These are phyloP conservation scores for Diplodia corticola DNA, from an alignment of 2,329 filamentous ascomycete species.

Conservation along the genomic window DNA sequence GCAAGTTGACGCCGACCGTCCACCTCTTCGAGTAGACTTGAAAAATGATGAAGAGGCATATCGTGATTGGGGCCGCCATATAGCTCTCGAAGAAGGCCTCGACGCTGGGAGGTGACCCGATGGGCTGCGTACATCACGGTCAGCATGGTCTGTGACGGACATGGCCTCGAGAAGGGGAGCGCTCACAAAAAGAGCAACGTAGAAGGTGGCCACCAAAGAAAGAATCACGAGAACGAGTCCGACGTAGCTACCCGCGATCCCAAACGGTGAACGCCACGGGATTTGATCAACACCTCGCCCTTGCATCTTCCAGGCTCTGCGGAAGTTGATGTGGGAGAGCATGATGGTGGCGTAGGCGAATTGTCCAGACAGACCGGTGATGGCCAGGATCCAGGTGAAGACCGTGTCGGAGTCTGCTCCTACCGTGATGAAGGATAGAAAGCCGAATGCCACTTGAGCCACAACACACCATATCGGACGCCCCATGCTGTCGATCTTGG, in stretches of 20 bases:
- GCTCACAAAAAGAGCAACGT: not conserved
- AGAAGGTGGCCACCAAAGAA: not conserved
- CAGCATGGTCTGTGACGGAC: too few species aligned
- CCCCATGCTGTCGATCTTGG: constrained; percentile 59
- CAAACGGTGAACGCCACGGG: constrained; percentile 75
- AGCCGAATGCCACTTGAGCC: constrained; percentile 53
- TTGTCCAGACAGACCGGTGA: constrained; percentile 69
- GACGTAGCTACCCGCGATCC: constrained; percentile 73
- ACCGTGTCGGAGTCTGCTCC: constrained; percentile 46
- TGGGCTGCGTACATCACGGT: too few species aligned
- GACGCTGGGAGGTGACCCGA: too few species aligned
- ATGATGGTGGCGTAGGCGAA: constrained; percentile 72
- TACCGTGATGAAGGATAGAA: constrained; percentile 57
- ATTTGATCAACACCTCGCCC: constrained; percentile 68
- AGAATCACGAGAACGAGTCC: constrained; percentile 45
- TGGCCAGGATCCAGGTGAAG: constrained; percentile 65
- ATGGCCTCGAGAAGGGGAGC: too few species aligned
- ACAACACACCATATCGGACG: constrained; percentile 57
- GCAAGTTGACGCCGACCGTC: too few species aligned
- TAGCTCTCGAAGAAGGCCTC: too few species aligned
- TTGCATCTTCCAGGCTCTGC: constrained; percentile 58
- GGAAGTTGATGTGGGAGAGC: constrained; percentile 64
- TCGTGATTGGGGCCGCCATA: too few species aligned
- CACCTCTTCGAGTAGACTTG: too few species aligned
- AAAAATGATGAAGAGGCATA: too few species aligned